Conservation (phyloP, 768 basidiomycete genomes). For the Mycena polygramma region DNA sequence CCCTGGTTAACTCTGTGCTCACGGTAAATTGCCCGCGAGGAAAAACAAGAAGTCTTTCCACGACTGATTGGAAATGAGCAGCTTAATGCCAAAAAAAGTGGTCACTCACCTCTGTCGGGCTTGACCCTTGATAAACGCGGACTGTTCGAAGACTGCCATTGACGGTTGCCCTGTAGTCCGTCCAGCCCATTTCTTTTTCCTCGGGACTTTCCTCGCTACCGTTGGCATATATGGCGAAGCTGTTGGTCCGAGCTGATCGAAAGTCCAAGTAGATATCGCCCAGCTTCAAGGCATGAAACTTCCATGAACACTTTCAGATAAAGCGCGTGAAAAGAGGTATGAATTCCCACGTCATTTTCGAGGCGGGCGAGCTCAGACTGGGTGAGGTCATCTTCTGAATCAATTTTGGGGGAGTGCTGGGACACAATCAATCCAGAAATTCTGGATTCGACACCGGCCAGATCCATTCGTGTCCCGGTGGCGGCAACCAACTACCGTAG, state of each 20-base stretch:
- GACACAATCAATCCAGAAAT: neutral
- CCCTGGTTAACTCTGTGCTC: neutral
- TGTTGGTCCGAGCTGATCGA: neutral
- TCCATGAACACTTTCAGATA: neutral
- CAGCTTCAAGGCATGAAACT: slow-evolving; percentile 16
- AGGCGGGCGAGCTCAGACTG: slow-evolving; percentile 1
- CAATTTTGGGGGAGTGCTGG: neutral
- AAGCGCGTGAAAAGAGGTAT: too few relatives aligned
- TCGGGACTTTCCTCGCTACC: neutral
- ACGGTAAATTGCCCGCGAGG: slow-evolving; percentile 17
- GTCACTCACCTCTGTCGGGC: neutral
- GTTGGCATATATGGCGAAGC: neutral
- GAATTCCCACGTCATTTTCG: slow-evolving; percentile 6
- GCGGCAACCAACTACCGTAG: slow-evolving; percentile 13
- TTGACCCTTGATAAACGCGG: slow-evolving; percentile 13
- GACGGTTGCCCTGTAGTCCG: slow-evolving; percentile 16
- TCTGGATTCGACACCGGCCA: neutral
- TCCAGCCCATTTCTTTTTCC: slow-evolving; percentile 1
- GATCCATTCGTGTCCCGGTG: slow-evolving; percentile 12
- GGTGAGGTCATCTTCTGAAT: neutral
- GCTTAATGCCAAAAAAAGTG: too few relatives aligned
- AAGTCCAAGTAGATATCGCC: slow-evolving; percentile 21
- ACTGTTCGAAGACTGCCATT: slow-evolving; percentile 8
- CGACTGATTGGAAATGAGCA: neutral
- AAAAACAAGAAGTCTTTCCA: slow-evolving; percentile 10